Conservation (phyloP, 495 filamentous ascomycete species). For the Aspergillus sparsus region DNA sequence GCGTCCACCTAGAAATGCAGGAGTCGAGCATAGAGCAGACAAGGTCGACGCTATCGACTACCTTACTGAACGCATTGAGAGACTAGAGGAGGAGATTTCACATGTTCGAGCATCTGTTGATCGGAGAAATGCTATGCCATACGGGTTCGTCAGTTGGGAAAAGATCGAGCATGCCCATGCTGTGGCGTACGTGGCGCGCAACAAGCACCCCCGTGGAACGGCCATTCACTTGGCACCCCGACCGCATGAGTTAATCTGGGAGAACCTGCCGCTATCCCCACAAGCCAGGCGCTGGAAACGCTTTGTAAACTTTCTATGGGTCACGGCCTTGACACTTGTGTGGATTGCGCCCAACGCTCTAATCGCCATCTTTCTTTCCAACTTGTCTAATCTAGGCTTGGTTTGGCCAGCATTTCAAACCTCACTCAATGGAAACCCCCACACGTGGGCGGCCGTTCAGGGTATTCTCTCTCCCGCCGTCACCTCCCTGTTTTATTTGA, state of each 20-base stretch:
- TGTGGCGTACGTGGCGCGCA: slow-evolving; percentile 77
- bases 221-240: slow-evolving; percentile 76
- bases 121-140: slow-evolving; percentile 81
- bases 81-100: slow-evolving; percentile 81
- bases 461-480: slow-evolving; percentile 92
- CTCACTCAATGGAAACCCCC: slow-evolving; percentile 59
- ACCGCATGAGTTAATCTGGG: slow-evolving; percentile 95
- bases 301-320: slow-evolving; percentile 80
- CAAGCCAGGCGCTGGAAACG: slow-evolving; percentile 66
- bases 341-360: slow-evolving; percentile 95
- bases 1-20: slow-evolving; percentile 70
- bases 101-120: slow-evolving; percentile 80
- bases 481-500: slow-evolving; percentile 83
- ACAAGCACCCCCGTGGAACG: slow-evolving; percentile 79
- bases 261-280: slow-evolving; percentile 75
- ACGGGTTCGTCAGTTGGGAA: slow-evolving; percentile 92
- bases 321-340: slow-evolving; percentile 74
- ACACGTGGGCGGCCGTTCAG: slow-evolving; percentile 83
- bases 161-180: slow-evolving; percentile 84
- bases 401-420: slow-evolving; percentile 78
- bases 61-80: slow-evolving; percentile 77
- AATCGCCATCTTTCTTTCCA: slow-evolving; percentile 90
- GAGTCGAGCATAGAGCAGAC: slow-evolving; percentile 38
- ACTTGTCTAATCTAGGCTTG: slow-evolving; percentile 72
- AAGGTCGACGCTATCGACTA: slow-evolving; percentile 95